Base-by-base conservation (phyloP, 2,329 filamentous ascomycete species). In the Lithohypha guttulata region DNA sequence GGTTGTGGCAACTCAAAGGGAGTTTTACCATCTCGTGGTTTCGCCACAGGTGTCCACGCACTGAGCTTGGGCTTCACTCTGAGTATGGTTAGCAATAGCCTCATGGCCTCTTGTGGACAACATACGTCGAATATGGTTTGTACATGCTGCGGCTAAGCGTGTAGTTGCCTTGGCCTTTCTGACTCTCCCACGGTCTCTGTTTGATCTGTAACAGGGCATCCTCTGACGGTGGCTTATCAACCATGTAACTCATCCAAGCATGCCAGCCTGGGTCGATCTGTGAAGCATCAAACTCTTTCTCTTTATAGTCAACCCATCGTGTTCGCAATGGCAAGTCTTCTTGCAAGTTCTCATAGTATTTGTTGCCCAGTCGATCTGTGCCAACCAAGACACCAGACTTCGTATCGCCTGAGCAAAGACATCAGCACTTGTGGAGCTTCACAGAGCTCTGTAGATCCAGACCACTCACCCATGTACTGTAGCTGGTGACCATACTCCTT, bases 191-290 rank as follows among this genome's bases (percentile, higher is more conserved):
- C 25, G 69, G 61, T 46, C 85, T 75, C 32, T 77, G 62, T 51
- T 76, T 70, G 37, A 77, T 66, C 53, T 77, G 73, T 47, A 93
- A 57, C 46, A 91, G 61, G 37, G 78, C 67, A 59, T 98, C 91
- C 55, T 81, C 64, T 25, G 70, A 75, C 2, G 91, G 91, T 25
- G 89, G 78, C 63, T 83, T 82, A 63, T 96, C 86, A 54, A 94
- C 79, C 65, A 79, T 69, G 66, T 98, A 96, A 50, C 85, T 85
- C 53, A 98, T 86, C 91, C 91, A 98, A 20, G 84, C 85, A 66
- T 96, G 91, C 91, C 91, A 98, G 63, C 89, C 84, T 35, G 89
- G 87, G 64, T 96, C 89, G 54, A 95, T 83, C 39, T 95, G 84
- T 31, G 51, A 55, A 15, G 55, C 46, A 52, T 74, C 62, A 39